phyloP scores from a whole-genome alignment of 1,284 basidiomycete genomes.

The Porodaedalea pini region DNA sequence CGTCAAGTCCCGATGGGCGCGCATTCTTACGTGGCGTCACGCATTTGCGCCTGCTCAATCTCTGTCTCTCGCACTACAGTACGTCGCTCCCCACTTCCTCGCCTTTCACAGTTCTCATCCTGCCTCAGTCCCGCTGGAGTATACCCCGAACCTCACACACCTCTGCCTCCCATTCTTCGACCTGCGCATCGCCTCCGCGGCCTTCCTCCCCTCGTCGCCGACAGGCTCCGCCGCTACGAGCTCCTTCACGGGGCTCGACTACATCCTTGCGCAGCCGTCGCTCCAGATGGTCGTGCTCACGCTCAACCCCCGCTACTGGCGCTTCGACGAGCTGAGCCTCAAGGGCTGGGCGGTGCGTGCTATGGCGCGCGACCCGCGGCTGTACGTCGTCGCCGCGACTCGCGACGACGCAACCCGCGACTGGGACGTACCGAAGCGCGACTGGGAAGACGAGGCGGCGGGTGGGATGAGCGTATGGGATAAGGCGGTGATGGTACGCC shows the following conservation, averaged over 20 bases:
- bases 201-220: neutral
- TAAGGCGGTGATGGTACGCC: conserved; percentile 18
- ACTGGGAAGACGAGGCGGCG: conserved; percentile 20
- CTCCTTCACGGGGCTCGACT: conserved; percentile 17
- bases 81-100: neutral
- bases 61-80: conserved; percentile 22
- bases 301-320: conserved; percentile 22
- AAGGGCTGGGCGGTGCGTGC: conserved; percentile 20
- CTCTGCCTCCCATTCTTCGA: conserved; percentile 22
- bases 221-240: neutral
- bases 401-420: conserved; percentile 19
- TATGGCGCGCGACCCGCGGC: conserved; percentile 18
- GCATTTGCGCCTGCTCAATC: conserved; percentile 19
- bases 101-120: neutral
- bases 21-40: conserved; percentile 19
- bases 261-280: conserved; percentile 17
- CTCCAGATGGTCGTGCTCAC: conserved; percentile 20
- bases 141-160: conserved; percentile 20
- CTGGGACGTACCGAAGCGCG: conserved; percentile 18
- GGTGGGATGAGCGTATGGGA: conserved; percentile 21
- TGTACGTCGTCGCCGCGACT: conserved; percentile 21
- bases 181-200: conserved; percentile 12
- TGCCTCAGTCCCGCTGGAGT: conserved; percentile 13
- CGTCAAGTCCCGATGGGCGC: conserved; percentile 9
- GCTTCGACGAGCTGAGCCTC: conserved; percentile 18